Percentiles rank a stretch among this genome's conserved stretches.
phyloP scores from a whole-genome alignment of 495 filamentous ascomycete genomes.

The Aspergillus taichungensis region DNA sequence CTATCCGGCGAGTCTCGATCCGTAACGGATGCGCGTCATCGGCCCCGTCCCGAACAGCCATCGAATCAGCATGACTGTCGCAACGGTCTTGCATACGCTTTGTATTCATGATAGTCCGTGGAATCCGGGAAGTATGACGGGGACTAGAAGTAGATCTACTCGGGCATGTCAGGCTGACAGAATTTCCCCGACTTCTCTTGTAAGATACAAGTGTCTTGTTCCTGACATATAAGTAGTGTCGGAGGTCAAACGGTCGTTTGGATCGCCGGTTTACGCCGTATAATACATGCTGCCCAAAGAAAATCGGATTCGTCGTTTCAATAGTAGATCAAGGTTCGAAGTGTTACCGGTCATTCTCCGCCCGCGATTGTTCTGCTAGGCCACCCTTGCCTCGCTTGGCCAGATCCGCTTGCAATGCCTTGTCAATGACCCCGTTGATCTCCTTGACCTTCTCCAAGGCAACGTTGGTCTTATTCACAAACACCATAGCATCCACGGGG shows the following conservation, averaged over 20 bases:
- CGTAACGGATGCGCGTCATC: no score
- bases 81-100: no score
- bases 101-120: no score
- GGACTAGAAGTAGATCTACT: no score
- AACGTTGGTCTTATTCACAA: slow-evolving; percentile 60
- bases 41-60: no score
- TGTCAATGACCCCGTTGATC: slow-evolving; percentile 61
- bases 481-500: slow-evolving; percentile 63
- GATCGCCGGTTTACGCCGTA: background rate
- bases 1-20: no score
- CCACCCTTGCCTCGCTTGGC: slow-evolving; percentile 67
- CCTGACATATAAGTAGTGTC: no score
- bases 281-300: background rate
- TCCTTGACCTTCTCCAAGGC: slow-evolving; percentile 73
- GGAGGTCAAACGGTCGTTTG: background rate
- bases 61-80: no score
- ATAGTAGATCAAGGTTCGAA: background rate
- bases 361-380: slow-evolving; percentile 66
- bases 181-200: no score
- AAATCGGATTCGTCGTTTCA: background rate
- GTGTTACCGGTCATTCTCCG: slow-evolving; percentile 60
- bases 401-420: slow-evolving; percentile 64
- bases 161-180: no score
- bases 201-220: no score
- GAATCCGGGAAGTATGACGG: no score